Evolutionary conservation across 257 asterid genomes (phyloP).

Genomic region (Capsicum baccatum): DNA sequence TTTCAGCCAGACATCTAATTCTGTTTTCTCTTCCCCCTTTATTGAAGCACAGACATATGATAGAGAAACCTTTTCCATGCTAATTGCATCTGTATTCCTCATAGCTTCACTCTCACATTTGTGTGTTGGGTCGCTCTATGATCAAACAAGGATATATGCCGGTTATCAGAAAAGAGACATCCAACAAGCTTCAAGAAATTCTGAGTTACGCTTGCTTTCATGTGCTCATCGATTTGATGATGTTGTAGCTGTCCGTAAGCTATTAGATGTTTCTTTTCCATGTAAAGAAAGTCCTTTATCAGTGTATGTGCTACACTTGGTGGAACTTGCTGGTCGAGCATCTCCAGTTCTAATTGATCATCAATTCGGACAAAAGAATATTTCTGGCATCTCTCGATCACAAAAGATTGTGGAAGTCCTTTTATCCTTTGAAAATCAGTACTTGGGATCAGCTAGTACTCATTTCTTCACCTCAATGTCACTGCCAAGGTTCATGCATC

Average conservation of each 20-base stretch:
- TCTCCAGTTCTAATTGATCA: constrained; percentile 47
- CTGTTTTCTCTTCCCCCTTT: constrained; percentile 4
- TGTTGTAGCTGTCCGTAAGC: constrained; percentile 36
- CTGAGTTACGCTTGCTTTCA: constrained; percentile 45
- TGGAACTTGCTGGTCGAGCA: constrained; percentile 53
- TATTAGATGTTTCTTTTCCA: constrained; percentile 44
- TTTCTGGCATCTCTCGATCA: constrained; percentile 34
- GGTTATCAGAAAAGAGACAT: constrained; percentile 53
- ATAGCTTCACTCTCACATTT: constrained; percentile 36
- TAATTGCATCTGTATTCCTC: constrained; percentile 36
- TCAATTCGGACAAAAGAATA: constrained; percentile 42
- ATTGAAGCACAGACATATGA: constrained; percentile 61
- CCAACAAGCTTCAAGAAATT: constrained; percentile 35
- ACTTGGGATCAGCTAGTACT: constrained; percentile 35
- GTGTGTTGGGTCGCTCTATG: constrained; percentile 40
- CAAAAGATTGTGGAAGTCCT: constrained; percentile 39
- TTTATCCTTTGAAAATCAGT: constrained; percentile 35
- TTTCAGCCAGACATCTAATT: constrained; percentile 19
- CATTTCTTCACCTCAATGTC: constrained; percentile 48
- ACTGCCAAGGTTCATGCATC: constrained; percentile 48
- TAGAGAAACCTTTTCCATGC: constrained; percentile 68
- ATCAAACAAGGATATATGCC: constrained; percentile 39
- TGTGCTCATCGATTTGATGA: constrained; percentile 46
- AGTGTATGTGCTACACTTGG: constrained; percentile 37
- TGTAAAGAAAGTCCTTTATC: constrained; percentile 46